Evolutionary conservation across 2,329 filamentous ascomycete genomes (phyloP), one percentile per base, ranked within the genome.

Genomic region (Monilinia aucupariae): DNA sequence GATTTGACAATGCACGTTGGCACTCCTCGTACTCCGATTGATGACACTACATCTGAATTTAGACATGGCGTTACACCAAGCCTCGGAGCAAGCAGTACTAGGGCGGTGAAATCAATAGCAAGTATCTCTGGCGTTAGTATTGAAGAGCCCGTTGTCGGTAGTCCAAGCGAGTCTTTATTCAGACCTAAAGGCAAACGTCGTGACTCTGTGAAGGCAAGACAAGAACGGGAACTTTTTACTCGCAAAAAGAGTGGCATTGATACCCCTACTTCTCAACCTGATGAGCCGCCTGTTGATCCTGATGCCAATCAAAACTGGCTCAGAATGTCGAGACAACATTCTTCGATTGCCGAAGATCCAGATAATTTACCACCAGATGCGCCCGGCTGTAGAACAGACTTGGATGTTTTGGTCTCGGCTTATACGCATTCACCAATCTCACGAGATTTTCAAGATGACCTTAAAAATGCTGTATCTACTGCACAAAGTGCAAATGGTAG

Each of bases 1-100:
- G 94, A 99, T 74, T 81, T 99, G 48, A 97, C 94, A 0, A 97
- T 99, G 93, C 94, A 99, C 74, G 92, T 92, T 30, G 85, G 90
- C 64, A 80, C 82, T 59, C 78, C 81, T 17, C 78, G 76, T 45
- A 80, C 81, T 1, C 77, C 81, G 13, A 76, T 80, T 2, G 81
- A 85, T 37, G 84, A 86, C 55, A 78, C 83, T 51, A 83, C 80
- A 25, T 78, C 82, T 8, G 77, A 84, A 3, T 82, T 85, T 62
- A 83, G 87, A 41, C 84, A 87, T 62, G 83, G 82, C 20, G 87
- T 90, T 67, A 83, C 81, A 3, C 78, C 83, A 2, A 88, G 85
- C 67, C 86, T 91, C 25, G 88, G 90, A 2, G 90, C 91, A 25
- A 96, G 91, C 77, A 96, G 92, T 73, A 90, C 91, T 12, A 85